Evolutionary conservation across 1,139 yeast species (phyloP), one percentile per base, ranked within the genome.

Genomic region (Blastobotrys petasosporus): DNA sequence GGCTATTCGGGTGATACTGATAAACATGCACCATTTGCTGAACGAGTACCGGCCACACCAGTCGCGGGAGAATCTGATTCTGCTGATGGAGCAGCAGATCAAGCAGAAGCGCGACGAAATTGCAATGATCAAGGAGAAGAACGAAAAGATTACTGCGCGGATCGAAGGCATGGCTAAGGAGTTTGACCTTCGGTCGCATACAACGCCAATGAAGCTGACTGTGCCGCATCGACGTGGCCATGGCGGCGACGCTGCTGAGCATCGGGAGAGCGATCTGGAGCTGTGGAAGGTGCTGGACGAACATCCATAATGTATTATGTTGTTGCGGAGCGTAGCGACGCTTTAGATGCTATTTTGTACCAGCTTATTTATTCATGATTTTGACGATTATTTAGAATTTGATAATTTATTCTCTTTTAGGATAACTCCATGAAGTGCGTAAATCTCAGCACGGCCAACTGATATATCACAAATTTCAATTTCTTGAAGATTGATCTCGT

Each of bases 41-140:
- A 87, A 87, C 63, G 86, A 86, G 46, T 87, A 86, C 64, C 70
- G 95, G 48, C 95, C 95, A 0, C 95, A 87, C 62, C 96, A 87
- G 60, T 81, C 90, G 6, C 71, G 95, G 39, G 95, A 87, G 57
- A 80, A 87, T 50, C 73, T 87, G 54, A 82, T 85, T 41, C 71
- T 82, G 74, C 67, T 85, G 46, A 68, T 87, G 62, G 80, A 77
- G 57, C 80, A 79, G 45, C 68, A 66, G 47, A 60, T 66, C 17
- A 58, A 53, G 13, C 50, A 50, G 29, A 54, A 54, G 37, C 48
- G 54, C n/a, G 50, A 50, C 28, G 56, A 59, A 32, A 56, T 58
- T 10, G 61, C 50, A 6, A 51, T 49, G 11, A 51, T 62, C 39
- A 54, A 55, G 12, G 43, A 44, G 17, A 51, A 59, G 9, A 63